Base-by-base conservation (phyloP, 1,284 basidiomycete species). In the Ceratobasidium sp. region DNA sequence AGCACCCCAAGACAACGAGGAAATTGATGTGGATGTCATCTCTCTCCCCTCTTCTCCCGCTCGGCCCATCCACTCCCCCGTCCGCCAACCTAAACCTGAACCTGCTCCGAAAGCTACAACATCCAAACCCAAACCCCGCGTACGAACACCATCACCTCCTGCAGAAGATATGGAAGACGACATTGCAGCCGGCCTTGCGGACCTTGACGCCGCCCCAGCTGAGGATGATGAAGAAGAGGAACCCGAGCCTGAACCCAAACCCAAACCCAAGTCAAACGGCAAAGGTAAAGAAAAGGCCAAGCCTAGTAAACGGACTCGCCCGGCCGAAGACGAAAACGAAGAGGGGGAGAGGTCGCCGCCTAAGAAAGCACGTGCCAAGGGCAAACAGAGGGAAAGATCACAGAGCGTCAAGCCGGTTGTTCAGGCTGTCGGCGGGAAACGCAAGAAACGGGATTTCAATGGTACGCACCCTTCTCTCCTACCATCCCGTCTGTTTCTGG, bases 101-200 rank as follows among this genome's bases (percentile, higher is more conserved):
- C 48, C 47, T 2, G 15, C 69, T 4, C 48, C 56, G 41, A 66
- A 4, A 41, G 51, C 45, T 36, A 47, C 48, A 51, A 50, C 47
- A 45, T 48, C 48, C 24, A 45, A 24, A 29, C 36, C 48, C 22
- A 66, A 60, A 66, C 2, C 60, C 53, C 50, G 51, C 22, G 50
- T 22, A 17, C 41, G 41, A 29, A 53, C 60, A 48, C 51, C 45
- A 11, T 22, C 72, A 2, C 62, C 72, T 5, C 60, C 51, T 29
- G 41, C 56, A 0, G 50, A 63, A 31, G 62, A 64, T 44, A 57
- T 75, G 65, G 74, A 75, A 62, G 74, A 75, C 31, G 74, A 75
- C 24, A 75, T 75, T 27, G 74, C 74, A 33, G 65, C 63, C n/a
- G 73, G 73, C 24, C 50, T 75, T 9, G 65, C 50, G 33, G 54